These are phyloP conservation scores for Rhodotorula toruloides DNA, from an alignment of 768 basidiomycete genomes.

Conservation along the genomic window DNA sequence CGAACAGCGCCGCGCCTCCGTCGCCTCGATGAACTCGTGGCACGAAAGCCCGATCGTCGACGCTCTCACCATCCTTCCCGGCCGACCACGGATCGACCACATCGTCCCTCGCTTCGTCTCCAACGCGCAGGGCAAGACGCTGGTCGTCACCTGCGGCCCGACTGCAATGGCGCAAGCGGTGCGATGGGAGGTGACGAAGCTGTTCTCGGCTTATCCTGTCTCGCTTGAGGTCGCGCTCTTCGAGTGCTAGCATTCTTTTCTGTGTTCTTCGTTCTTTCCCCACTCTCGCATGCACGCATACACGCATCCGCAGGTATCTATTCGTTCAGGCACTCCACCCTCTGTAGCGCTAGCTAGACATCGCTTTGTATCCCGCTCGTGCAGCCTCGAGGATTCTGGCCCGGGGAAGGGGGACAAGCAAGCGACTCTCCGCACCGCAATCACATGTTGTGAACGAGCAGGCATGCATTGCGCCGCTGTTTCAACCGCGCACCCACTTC, in stretches of 20 bases:
- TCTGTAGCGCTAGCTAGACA: no score
- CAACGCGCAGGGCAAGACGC: conserved; percentile 19
- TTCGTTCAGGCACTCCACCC: no score
- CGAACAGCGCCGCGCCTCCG: conserved; percentile 16
- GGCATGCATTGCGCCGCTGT: no score
- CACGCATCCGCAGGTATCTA: no score
- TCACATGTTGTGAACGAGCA: no score
- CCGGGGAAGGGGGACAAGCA: no score
- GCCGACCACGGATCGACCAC: conserved; percentile 8
- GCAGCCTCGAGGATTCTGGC: no score
- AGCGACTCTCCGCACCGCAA: no score
- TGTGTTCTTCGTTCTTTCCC: no score
- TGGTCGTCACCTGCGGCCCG: conserved; percentile 30
- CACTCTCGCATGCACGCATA: neutral
- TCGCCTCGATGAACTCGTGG: conserved; percentile 7
- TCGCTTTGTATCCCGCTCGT: no score
- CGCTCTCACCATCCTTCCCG: conserved; percentile 18
- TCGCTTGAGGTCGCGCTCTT: conserved; percentile 31
- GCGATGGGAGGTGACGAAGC: conserved; percentile 24
- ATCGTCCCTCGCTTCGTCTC: conserved; percentile 24
- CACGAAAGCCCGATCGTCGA: conserved; percentile 24
- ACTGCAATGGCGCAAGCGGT: conserved; percentile 17
- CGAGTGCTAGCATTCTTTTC: conserved; percentile 9
- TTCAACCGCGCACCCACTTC: neutral
- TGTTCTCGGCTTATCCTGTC: conserved; percentile 19